These are phyloP conservation scores for Ottelia alismoides DNA, from an alignment of 106 monocot species.

Conservation along the genomic window DNA sequence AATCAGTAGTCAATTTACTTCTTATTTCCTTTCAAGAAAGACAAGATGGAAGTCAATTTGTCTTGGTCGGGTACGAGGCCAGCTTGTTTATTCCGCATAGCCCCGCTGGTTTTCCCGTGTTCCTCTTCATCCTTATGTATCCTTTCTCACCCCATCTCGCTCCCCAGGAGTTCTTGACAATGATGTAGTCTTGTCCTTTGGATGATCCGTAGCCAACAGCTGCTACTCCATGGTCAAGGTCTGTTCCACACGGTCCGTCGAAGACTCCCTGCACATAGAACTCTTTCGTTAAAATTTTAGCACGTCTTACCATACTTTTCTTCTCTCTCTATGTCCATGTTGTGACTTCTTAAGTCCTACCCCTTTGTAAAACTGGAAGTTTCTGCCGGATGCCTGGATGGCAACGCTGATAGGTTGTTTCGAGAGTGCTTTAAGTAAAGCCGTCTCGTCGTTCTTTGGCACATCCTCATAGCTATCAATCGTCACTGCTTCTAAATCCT, in stretches of 20 bases:
- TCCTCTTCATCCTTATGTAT: conserved; percentile 50
- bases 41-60: too few relatives aligned
- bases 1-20: too few relatives aligned
- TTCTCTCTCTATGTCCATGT: too few relatives aligned
- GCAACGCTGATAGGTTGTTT: conserved; percentile 48
- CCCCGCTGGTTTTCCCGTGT: conserved; percentile 26
- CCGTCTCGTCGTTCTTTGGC: conserved; percentile 29
- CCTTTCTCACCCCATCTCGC: conserved; percentile 46
- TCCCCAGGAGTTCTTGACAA: conserved; percentile 54
- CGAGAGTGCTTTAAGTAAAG: conserved; percentile 31
- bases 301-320: too few relatives aligned
- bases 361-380: conserved; percentile 54
- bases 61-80: conserved; percentile 43
- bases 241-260: conserved; percentile 32
- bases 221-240: conserved; percentile 42
- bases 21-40: too few relatives aligned
- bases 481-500: conserved; percentile 23
- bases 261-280: conserved; percentile 26
- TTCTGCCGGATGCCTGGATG: conserved; percentile 38
- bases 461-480: conserved; percentile 39
- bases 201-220: conserved; percentile 46
- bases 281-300: neutral
- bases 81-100: conserved; percentile 47
- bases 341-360: too few relatives aligned
- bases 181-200: conserved; percentile 37